Evolutionary conservation across 352 stramenopile species (phyloP).

Genomic region (Phytopythium aichiense): DNA sequence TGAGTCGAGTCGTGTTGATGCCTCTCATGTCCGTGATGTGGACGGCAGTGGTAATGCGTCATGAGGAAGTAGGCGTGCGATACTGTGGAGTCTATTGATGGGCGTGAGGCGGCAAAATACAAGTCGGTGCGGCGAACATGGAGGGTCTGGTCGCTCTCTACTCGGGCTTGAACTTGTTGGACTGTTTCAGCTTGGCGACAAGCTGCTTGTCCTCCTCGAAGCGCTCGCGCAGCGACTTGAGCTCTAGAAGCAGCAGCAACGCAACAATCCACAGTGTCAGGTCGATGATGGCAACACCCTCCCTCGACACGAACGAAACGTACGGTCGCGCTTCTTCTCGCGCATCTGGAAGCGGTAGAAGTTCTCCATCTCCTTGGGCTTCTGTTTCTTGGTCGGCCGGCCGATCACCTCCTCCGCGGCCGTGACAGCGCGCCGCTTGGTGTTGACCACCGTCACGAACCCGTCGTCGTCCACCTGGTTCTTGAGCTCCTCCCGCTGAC

Average conservation of each 20-base stretch:
- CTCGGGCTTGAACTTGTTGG: slow-evolving; percentile 80
- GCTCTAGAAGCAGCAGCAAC: slow-evolving; percentile 30
- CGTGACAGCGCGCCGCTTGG: slow-evolving; percentile 62
- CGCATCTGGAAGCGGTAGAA: slow-evolving; percentile 87
- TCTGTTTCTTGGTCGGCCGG: slow-evolving; percentile 75
- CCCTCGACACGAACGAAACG: slow-evolving; percentile 15
- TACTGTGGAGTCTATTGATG: slow-evolving; percentile 1
- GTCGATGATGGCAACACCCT: not conserved
- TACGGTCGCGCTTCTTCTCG: slow-evolving; percentile 83
- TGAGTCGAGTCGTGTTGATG: not conserved
- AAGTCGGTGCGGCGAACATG: not conserved
- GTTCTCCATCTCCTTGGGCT: slow-evolving; percentile 74
- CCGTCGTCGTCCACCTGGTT: slow-evolving; percentile 78
- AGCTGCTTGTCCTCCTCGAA: slow-evolving; percentile 80
- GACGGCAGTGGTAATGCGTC: not conserved
- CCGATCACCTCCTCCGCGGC: slow-evolving; percentile 46
- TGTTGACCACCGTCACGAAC: slow-evolving; percentile 80
- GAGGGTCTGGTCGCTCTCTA: slow-evolving; percentile 13
- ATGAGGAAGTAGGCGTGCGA: not conserved
- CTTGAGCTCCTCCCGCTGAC: slow-evolving; percentile 69
- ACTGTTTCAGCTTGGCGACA: slow-evolving; percentile 81
- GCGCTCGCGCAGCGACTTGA: slow-evolving; percentile 76
- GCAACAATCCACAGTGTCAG: slow-evolving; percentile 1
- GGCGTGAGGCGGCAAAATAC: not conserved
- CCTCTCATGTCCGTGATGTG: not conserved